Percentiles rank a stretch among this genome's conserved stretches.
Evolutionary conservation across 805 yeast genomes (phyloP).

Genomic region (Candida cerambycidarum): DNA sequence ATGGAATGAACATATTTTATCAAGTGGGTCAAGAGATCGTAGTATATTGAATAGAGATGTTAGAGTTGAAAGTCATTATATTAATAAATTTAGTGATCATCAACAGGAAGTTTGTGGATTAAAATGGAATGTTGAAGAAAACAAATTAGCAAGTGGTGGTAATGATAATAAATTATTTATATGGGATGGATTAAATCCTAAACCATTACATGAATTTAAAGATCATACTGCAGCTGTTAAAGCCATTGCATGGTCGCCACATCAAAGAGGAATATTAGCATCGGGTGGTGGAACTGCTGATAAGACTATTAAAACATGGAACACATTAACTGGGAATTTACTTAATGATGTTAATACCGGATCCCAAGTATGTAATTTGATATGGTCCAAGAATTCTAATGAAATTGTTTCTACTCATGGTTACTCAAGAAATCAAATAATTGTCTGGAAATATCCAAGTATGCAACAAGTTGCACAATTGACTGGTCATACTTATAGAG

Average conservation of each 20-base stretch:
- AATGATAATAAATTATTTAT: constrained; percentile 85
- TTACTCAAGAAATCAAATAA: constrained; percentile 83
- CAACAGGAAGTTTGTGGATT: constrained; percentile 96
- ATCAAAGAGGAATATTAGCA: constrained; percentile 89
- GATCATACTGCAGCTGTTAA: constrained; percentile 96
- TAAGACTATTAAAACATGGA: constrained; percentile 88
- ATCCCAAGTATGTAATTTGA: constrained; percentile 91
- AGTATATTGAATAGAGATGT: constrained; percentile 89
- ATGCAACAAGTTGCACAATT: constrained; percentile 92
- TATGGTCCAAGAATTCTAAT: constrained; percentile 90
- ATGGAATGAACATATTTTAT: constrained; percentile 89
- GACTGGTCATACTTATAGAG: constrained; percentile 93
- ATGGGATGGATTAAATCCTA: constrained; percentile 76
- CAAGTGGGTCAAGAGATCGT: constrained; percentile 86
- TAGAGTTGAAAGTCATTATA: constrained; percentile 77
- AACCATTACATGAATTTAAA: constrained; percentile 69
- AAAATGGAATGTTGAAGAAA: constrained; percentile 88
- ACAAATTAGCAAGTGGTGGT: constrained; percentile 92
- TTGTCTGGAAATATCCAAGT: constrained; percentile 90
- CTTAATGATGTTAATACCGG: constrained; percentile 88
- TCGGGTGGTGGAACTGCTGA: constrained; percentile 98
- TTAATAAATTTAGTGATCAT: constrained; percentile 70
- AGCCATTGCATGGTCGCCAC: constrained; percentile 97
- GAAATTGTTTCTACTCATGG: constrained; percentile 96
- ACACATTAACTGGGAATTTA: constrained; percentile 73